Evolutionary conservation across 345 rosid species (phyloP).

Genomic region (Chamaenerion angustifolium): DNA sequence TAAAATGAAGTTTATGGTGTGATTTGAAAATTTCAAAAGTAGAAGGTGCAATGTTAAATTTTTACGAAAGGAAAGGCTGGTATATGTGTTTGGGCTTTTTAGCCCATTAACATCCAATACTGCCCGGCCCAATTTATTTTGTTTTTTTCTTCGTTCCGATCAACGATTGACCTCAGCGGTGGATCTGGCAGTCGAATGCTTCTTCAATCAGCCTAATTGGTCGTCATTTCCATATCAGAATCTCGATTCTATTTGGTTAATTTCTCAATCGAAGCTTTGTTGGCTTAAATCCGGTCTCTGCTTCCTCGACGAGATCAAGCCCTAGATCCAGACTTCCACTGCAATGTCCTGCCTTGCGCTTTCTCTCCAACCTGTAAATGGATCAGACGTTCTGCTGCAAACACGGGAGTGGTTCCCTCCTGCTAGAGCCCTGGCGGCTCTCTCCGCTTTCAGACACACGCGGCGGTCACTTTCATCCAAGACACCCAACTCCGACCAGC

Average conservation of each 20-base stretch:
- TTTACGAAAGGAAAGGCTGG: too few relatives aligned
- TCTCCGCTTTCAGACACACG: constrained; percentile 84
- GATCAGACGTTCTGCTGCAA: constrained; percentile 81
- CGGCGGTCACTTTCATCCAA: constrained; percentile 57
- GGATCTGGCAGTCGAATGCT: background rate
- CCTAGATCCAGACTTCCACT: constrained; percentile 2
- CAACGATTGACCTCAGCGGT: background rate
- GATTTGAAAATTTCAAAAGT: too few relatives aligned
- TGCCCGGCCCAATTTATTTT: background rate
- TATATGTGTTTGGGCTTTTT: too few relatives aligned
- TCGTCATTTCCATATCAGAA: background rate
- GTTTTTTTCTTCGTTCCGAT: background rate
- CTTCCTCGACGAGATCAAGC: background rate
- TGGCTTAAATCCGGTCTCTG: too few relatives aligned
- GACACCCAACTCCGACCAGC: constrained; percentile 16
- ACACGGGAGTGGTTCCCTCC: constrained; percentile 97
- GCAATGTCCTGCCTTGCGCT: constrained; percentile 78
- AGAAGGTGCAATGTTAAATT: too few relatives aligned
- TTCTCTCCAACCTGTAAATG: constrained; percentile 77
- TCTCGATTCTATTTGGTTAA: too few relatives aligned
- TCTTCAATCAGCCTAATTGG: background rate
- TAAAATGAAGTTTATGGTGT: too few relatives aligned
- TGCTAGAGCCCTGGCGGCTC: constrained; percentile 80
- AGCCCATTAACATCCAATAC: too few relatives aligned
- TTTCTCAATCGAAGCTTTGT: background rate